These are phyloP conservation scores for Aristolochia contorta DNA, from an alignment of 164 flowering plant species.

Conservation along the genomic window DNA sequence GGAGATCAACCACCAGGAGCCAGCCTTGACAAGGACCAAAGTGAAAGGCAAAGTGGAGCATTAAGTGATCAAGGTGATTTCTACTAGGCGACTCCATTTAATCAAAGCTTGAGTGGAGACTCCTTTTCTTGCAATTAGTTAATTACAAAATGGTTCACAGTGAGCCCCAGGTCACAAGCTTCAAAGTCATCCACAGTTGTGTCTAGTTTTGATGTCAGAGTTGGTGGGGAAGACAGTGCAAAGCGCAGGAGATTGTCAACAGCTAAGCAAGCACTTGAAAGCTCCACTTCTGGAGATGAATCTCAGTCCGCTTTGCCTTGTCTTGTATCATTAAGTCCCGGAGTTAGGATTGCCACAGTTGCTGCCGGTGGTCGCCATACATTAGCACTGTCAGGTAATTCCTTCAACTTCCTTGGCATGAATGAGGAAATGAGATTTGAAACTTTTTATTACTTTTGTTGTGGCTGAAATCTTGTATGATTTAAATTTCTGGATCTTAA, in stretches of 20 bases:
- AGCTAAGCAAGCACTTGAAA: conserved; percentile 58
- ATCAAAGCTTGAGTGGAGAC: background rate
- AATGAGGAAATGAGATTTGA: background rate
- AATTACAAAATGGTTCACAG: conserved; percentile 29
- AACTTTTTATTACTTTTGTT: background rate
- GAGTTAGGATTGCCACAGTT: conserved; percentile 68
- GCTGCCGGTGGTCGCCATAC: conserved; percentile 99
- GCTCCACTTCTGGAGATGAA: conserved; percentile 68
- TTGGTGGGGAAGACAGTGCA: conserved; percentile 41
- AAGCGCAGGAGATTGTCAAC: conserved; percentile 72
- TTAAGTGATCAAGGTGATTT: conserved; percentile 66
- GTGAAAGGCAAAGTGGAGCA: conserved; percentile 36
- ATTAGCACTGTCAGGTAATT: conserved; percentile 80
- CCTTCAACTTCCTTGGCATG: background rate
- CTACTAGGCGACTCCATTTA: background rate
- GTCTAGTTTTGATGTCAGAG: conserved; percentile 37
- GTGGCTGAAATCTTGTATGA: background rate
- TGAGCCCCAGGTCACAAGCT: conserved; percentile 58
- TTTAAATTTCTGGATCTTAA: conserved; percentile 7
- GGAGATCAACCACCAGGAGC: conserved; percentile 40
- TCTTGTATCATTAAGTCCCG: conserved; percentile 67
- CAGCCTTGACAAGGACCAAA: conserved; percentile 37
- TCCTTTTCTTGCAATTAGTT: conserved; percentile 9
- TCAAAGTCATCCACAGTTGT: conserved; percentile 33
- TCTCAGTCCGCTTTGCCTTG: conserved; percentile 77